Evolutionary conservation across 371 early-diverging fungal genomes (phyloP).

Genomic region (Mucor saturninus): DNA sequence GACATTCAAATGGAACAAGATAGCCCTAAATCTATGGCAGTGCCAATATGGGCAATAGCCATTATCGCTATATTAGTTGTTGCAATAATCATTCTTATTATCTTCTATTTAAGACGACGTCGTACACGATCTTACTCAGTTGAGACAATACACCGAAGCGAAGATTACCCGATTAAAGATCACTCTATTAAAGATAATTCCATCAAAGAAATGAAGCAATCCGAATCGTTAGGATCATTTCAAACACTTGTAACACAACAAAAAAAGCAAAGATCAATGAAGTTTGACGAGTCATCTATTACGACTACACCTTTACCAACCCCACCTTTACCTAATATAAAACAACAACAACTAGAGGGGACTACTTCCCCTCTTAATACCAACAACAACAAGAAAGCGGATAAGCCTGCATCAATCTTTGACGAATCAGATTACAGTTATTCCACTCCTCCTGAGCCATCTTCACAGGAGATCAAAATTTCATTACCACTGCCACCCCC

Average conservation of each 20-base stretch:
- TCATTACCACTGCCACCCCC: conserved; percentile 39
- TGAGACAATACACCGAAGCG: conserved; percentile 9
- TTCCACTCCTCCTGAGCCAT: conserved; percentile 37
- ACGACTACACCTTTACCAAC: conserved; percentile 1
- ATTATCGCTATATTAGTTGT: conserved; percentile 21
- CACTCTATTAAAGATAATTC: background rate
- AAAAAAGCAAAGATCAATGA: background rate
- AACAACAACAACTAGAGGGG: background rate
- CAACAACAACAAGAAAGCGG: conserved; percentile 16
- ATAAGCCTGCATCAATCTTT: conserved; percentile 13
- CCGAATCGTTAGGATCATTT: conserved; percentile 17
- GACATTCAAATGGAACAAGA: conserved; percentile 3
- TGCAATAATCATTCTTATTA: conserved; percentile 4
- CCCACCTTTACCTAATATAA: background rate
- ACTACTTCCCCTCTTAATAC: background rate
- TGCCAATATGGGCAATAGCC: conserved; percentile 36
- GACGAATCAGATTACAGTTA: conserved; percentile 19
- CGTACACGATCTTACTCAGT: conserved; percentile 9
- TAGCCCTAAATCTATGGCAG: conserved; percentile 1
- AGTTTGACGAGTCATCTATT: background rate
- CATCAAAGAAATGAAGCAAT: conserved; percentile 8
- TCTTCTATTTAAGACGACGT: conserved; percentile 12
- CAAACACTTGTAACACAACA: conserved; percentile 20
- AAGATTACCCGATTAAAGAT: background rate
- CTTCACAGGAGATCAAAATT: conserved; percentile 35